Base-by-base conservation (phyloP, 768 basidiomycete genomes). In the Asterophora lycoperdoides region DNA sequence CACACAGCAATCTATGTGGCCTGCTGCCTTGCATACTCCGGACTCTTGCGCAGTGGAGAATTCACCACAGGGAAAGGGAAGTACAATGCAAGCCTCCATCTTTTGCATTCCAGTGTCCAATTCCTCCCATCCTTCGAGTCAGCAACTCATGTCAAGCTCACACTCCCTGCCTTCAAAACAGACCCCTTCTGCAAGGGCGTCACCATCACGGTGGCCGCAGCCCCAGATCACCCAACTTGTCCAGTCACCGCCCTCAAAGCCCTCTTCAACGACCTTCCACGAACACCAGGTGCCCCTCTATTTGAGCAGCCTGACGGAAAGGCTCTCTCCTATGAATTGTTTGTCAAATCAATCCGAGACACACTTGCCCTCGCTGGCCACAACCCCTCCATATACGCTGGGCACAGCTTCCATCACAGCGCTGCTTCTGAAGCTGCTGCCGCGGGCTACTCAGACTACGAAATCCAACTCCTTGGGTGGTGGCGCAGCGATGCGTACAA, bases 401-500 rank as follows among this genome's bases (percentile, higher is more conserved):
- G 65, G 9, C 65, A 65, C 46, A 66, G 66, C 35, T 66, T 68
- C 50, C 50, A 57, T 8, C 50, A 56, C 2, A 59, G 62, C 8
- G 60, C 61, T 0, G 68, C 68, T 1, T 51, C 67, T 1, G 53
- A 64, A 3, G 68, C 70, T 1, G 58, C 60, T 1, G 48, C 56
- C 1, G 67, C 56, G 0, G 65, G 68, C 0, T 66, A 57, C 47
- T 49, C 58, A 1, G 67, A 70, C 32, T 59, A 65, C 29, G 64
- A 72, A 42, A 69, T 71, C 23, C 69, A 72, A 51, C 62, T 65
- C 7, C 59, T 72, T 1, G 66, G 69, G 8, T 60, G 62, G 9
- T 70, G 70, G 70, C 54, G 60, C 8, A 69, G 68, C 48, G 62
- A 71, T 40, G 60, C 64, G 11, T 71, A 69, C 62, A 68, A 68